Evolutionary conservation across 768 basidiomycete genomes (phyloP).

Genomic region (Sistotremastrum niveocremeum): DNA sequence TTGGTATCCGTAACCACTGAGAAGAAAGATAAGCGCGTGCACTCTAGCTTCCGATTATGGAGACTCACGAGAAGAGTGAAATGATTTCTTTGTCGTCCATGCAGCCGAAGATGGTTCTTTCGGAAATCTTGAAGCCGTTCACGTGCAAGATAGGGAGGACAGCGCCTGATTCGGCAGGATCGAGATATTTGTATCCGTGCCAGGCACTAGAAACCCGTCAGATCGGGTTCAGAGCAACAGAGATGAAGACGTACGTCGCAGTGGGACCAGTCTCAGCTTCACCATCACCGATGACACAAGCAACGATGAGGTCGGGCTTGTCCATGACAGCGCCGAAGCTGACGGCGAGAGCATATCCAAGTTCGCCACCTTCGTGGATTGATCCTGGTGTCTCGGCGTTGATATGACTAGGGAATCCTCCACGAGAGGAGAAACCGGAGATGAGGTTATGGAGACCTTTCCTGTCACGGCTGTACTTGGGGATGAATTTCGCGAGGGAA

Average conservation of each 20-base stretch:
- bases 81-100: constrained; percentile 83
- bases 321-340: constrained; percentile 88
- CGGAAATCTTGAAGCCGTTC: constrained; percentile 85
- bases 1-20: constrained; percentile 78
- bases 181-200: constrained; percentile 84
- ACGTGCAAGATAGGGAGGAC: constrained; percentile 84
- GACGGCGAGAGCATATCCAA: constrained; percentile 79
- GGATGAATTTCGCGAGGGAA: constrained; percentile 44
- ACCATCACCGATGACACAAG: constrained; percentile 79
- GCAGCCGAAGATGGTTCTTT: constrained; percentile 77
- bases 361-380: constrained; percentile 87
- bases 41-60: neutral
- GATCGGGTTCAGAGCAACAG: neutral
- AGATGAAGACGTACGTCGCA: constrained; percentile 26
- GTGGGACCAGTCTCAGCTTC: constrained; percentile 77
- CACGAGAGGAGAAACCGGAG: constrained; percentile 63
- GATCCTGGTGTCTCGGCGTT: constrained; percentile 80
- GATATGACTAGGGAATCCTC: constrained; percentile 72
- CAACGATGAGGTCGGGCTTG: constrained; percentile 69
- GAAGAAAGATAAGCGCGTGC: neutral
- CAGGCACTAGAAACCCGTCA: constrained; percentile 34
- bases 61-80: constrained; percentile 52
- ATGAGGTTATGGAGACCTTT: constrained; percentile 56
- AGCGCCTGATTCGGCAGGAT: constrained; percentile 80
- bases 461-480: constrained; percentile 41